phyloP scores from a whole-genome alignment of 2,329 filamentous ascomycete species.

The Pestalotiopsis sp. region DNA sequence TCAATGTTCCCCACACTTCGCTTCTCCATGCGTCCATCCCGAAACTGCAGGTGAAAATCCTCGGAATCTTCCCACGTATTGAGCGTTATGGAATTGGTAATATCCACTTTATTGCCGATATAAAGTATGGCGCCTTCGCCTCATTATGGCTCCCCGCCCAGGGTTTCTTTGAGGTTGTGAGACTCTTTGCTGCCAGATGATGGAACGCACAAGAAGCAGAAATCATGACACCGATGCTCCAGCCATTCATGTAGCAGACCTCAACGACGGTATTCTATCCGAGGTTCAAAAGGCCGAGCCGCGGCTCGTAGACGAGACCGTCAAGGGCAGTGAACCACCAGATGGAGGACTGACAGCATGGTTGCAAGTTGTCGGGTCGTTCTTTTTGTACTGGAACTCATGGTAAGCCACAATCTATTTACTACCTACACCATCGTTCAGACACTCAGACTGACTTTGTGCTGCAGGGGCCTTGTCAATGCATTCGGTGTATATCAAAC shows the following conservation, averaged over 20 bases:
- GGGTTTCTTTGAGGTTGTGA: background rate
- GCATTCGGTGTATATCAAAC: slow-evolving; percentile 10
- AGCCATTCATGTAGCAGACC: background rate
- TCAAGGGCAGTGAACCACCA: slow-evolving; percentile 16
- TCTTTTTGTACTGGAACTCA: slow-evolving; percentile 6
- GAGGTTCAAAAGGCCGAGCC: slow-evolving; percentile 6
- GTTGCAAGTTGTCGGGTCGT: slow-evolving; percentile 42
- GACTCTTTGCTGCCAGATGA: background rate
- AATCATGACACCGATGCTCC: background rate
- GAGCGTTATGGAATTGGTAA: background rate
- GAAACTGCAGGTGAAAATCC: slow-evolving; percentile 9
- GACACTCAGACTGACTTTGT: slow-evolving; percentile 24
- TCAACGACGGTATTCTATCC: slow-evolving; percentile 3
- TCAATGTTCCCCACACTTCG: background rate
- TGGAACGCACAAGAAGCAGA: background rate
- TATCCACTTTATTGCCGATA: background rate
- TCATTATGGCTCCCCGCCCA: background rate
- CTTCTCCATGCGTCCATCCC: background rate
- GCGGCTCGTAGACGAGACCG: background rate
- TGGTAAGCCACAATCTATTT: background rate
- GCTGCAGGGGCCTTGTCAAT: slow-evolving; percentile 20
- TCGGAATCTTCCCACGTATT: background rate
- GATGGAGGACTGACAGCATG: slow-evolving; percentile 41
- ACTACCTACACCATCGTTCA: background rate
- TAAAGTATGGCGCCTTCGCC: background rate